These are phyloP conservation scores for Akanthomyces dipterigenus DNA, from an alignment of 2,329 filamentous ascomycete species.

Conservation along the genomic window DNA sequence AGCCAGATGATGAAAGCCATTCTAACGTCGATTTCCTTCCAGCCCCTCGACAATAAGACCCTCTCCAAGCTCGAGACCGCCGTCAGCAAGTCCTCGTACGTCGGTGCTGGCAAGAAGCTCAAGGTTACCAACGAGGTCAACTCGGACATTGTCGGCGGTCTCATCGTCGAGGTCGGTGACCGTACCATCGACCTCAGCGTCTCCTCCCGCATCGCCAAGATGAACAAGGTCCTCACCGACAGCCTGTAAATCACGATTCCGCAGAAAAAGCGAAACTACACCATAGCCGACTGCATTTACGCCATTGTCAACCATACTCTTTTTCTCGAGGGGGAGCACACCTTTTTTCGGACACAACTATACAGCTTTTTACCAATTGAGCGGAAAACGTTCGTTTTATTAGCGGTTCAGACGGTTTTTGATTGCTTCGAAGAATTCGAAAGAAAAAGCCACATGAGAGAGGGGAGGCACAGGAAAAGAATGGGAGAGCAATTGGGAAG, in stretches of 20 bases:
- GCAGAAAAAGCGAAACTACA: background rate
- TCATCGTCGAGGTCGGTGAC: conserved; percentile 94
- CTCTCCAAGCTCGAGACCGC: conserved; percentile 80
- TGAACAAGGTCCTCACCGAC: conserved; percentile 99
- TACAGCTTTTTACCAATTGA: background rate
- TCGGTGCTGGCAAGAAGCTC: conserved; percentile 90
- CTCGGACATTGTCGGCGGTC: conserved; percentile 86
- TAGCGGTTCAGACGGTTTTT: background rate
- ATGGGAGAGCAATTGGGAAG: background rate
- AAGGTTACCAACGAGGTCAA: conserved; percentile 97
- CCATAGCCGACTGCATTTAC: conserved; percentile 6
- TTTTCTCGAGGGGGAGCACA: background rate
- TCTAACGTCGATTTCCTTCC: conserved; percentile 20
- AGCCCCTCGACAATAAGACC: conserved; percentile 83
- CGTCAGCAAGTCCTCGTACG: conserved; percentile 82
- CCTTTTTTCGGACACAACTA: background rate
- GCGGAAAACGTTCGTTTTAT: background rate
- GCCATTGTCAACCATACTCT: background rate
- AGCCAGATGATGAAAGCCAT: background rate
- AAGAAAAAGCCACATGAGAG: background rate
- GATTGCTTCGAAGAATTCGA: background rate
- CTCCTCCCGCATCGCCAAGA: conserved; percentile 87
- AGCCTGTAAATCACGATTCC: conserved; percentile 65
- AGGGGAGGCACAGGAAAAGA: background rate
- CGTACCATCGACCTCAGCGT: conserved; percentile 97